Conservation (phyloP, 2,329 filamentous ascomycete species). For the Dothideomycetidae sp. region DNA sequence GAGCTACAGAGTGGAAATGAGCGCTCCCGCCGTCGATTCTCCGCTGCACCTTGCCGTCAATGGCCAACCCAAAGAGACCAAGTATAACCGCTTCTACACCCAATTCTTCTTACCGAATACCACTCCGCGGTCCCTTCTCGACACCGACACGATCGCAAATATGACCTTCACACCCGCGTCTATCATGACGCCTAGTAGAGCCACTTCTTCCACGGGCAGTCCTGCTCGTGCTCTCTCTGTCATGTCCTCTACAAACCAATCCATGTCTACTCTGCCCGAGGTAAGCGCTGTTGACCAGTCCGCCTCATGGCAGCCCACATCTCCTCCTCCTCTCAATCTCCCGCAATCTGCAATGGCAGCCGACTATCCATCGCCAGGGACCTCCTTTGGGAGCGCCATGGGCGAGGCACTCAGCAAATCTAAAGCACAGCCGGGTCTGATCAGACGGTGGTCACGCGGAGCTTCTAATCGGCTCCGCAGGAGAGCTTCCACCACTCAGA, state of each 20-base stretch:
- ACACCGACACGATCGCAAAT: slow-evolving; percentile 7
- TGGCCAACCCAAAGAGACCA: slow-evolving; percentile 8
- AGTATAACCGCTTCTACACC: slow-evolving; percentile 8
- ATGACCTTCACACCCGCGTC: slow-evolving; percentile 17
- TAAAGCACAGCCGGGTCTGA: slow-evolving; percentile 40
- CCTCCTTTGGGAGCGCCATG: slow-evolving; percentile 13
- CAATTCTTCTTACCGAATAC: slow-evolving; percentile 3
- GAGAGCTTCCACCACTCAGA: slow-evolving; percentile 62
- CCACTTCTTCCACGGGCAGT: slow-evolving; percentile 25
- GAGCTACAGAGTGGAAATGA: slow-evolving; percentile 10
- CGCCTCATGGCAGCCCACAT: slow-evolving; percentile 3
- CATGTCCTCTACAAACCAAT: slow-evolving; percentile 42
- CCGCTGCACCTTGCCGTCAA: slow-evolving; percentile 6
- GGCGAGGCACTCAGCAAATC: slow-evolving; percentile 13
- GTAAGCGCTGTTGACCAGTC: slow-evolving; percentile 12
- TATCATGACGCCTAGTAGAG: slow-evolving; percentile 19
- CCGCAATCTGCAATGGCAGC: slow-evolving; percentile 13
- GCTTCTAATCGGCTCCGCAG: slow-evolving; percentile 59
- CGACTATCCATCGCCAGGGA: slow-evolving; percentile 10
- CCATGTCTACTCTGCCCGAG: slow-evolving; percentile 54
- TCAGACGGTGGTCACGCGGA: slow-evolving; percentile 71
- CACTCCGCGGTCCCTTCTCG: slow-evolving; percentile 1
- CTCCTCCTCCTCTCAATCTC: slow-evolving; percentile 10
- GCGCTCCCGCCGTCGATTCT: slow-evolving; percentile 7
- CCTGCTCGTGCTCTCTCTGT: slow-evolving; percentile 24